Evolutionary conservation across 2,329 filamentous ascomycete genomes (phyloP), one percentile per base, ranked within the genome.

Genomic region (Acephala macrosclerotiorum): DNA sequence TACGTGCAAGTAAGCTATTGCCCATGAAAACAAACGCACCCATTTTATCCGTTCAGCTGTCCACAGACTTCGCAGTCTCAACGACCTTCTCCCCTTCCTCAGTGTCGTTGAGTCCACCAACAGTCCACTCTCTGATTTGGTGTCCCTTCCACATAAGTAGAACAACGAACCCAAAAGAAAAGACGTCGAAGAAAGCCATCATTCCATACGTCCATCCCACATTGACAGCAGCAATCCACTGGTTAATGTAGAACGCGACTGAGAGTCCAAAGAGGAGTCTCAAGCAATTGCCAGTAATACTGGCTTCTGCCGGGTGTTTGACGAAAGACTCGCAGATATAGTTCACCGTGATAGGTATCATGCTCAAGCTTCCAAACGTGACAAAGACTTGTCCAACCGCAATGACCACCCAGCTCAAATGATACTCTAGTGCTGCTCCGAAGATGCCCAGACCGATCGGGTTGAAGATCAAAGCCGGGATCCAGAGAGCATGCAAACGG

Each of bases 131-230:
- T 18, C 71, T 60, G 20, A 73, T 71, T 29, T 33, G 20, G 18
- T 72, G 67, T 3, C 75, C 75, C 64, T 70, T 75, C 35, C 72
- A 70, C 64, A 76, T 75, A 35, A 78, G 58, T 25, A 72, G 51
- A 14, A 74, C 53, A 14, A 75, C 60, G 22, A 73, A 71, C 16
- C 65, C 36, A 38, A 71, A 77, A 0, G 69, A 67, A 4, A 72
- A 62, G 0, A 77, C 33, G 6, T 65, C 70, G 26, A 80, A 77
- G 42, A 80, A 78, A 0, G 77, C 77, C 73, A 77, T 76, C 73
- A 78, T 80, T 0, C 79, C 79, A 71, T 78, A 79, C 3, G 78
- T 76, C 79, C 79, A 80, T 7, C 77, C 77, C 9, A 78, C 70
- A 26, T 73, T 75, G 1, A 80, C 77, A 11, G 69, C 74, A 5